Evolutionary conservation across 352 stramenopile species (phyloP), one percentile per base, ranked within the genome.

Genomic region (Pythium aphanidermatum): DNA sequence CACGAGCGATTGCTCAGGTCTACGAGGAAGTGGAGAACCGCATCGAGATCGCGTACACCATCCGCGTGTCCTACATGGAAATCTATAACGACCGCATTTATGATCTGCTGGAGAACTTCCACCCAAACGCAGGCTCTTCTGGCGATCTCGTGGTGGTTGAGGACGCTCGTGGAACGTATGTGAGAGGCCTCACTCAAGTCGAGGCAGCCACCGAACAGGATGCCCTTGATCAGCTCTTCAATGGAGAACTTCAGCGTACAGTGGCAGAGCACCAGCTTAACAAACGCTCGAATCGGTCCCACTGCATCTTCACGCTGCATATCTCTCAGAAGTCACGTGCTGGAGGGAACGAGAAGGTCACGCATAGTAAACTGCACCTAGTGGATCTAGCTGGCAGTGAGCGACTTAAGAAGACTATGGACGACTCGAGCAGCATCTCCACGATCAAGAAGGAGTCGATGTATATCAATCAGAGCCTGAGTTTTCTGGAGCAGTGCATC

Each of bases 391-490:
- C 94, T 9, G 95, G 95, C 23, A 96, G 77, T 52, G 94, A 98
- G 63, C 67, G 92, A 14, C 71, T 97, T 1, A 97, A 97, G 69
- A 98, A 97, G 60, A 96, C 90, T 2, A 69, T 96, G 29, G 72
- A 94, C 29, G 68, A 84, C 43, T 59, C 68, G 23, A 40, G 44
- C 23, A 28, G 47, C 24, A 40, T 82, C 38, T 73, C 77, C 24
- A 93, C 87, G 2, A 95, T 97, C 57, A 96, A 97, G 72, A 96
- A 97, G 56, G 95, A 98, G 57, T 96, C 81, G 30, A 98, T 95
- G 75, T 97, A 98, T 69, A 98, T 98, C 55, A 98, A 98, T 65
- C 92, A 96, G 69, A 96, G 82, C 28, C 68, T 98, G 27, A 96
- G 88, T 37, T 97, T 96, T 48, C 65, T 99, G 19, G 87, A 98